These are phyloP conservation scores for Plasmodium relictum DNA, from an alignment of 169 alveolate species.

Conservation along the genomic window DNA sequence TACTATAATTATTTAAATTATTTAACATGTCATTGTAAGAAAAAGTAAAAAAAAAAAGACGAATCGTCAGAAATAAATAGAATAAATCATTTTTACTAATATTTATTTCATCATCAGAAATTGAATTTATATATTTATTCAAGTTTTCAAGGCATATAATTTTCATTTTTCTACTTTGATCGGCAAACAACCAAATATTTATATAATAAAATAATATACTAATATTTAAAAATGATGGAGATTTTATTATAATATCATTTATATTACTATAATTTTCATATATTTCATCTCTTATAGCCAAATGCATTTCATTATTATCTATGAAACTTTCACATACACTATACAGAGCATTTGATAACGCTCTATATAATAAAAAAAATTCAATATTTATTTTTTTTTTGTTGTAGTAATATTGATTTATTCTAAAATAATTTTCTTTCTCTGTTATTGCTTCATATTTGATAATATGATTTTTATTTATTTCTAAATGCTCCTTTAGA, in stretches of 20 bases:
- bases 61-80: constrained; percentile 21
- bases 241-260: constrained; percentile 33
- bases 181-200: constrained; percentile 14
- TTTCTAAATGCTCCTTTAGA: not conserved
- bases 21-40: constrained; percentile 23
- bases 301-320: not conserved
- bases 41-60: constrained; percentile 27
- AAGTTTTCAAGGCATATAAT: constrained; percentile 17
- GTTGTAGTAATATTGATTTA: constrained; percentile 32
- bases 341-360: constrained; percentile 18
- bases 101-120: constrained; percentile 62
- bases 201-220: constrained; percentile 33
- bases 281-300: constrained; percentile 13
- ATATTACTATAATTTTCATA: constrained; percentile 4
- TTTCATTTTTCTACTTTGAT: constrained; percentile 11
- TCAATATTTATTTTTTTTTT: constrained; percentile 2
- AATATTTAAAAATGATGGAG: constrained; percentile 50
- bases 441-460: constrained; percentile 32
- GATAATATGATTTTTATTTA: constrained; percentile 6
- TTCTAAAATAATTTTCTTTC: constrained; percentile 9
- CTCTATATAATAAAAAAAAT: constrained; percentile 5
- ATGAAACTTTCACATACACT: constrained; percentile 29
- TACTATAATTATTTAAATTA: constrained; percentile 9
- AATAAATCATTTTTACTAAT: constrained; percentile 17
- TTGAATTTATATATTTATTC: constrained; percentile 42